phyloP scores from a whole-genome alignment of 2,329 filamentous ascomycete species.

The Aspergillus felis region DNA sequence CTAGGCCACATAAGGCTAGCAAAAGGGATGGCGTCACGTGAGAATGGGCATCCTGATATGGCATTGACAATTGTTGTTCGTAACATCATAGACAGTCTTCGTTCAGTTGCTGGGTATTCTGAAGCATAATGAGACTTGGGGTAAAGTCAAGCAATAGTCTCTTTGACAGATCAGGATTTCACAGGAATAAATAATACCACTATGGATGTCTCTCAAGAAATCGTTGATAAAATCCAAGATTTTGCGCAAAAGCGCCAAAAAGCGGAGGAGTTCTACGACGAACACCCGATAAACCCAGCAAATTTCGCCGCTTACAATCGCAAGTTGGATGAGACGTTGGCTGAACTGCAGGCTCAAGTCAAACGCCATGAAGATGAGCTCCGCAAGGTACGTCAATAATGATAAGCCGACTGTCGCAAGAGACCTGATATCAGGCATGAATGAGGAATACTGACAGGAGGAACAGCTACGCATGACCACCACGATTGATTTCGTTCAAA shows the following conservation, averaged over 20 bases:
- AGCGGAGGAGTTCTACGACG: constrained; percentile 29
- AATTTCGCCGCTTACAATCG: constrained; percentile 32
- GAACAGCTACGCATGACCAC: constrained; percentile 32
- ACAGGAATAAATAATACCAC: neutral
- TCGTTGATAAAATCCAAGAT: constrained; percentile 29
- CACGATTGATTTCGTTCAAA: constrained; percentile 27
- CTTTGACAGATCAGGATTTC: neutral
- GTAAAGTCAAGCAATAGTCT: neutral
- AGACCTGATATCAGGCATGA: neutral
- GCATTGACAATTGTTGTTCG: neutral
- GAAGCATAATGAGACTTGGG: neutral
- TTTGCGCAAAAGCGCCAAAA: constrained; percentile 33
- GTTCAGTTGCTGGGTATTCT: neutral
- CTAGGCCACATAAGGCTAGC: constrained; percentile 17
- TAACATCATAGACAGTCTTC: neutral
- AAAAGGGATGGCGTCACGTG: constrained; percentile 12
- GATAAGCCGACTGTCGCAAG: neutral
- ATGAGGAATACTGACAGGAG: constrained; percentile 10
- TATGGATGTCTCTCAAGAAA: constrained; percentile 33
- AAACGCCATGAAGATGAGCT: constrained; percentile 46
- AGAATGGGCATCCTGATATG: neutral
- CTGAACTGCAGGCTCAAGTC: constrained; percentile 58
- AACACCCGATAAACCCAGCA: constrained; percentile 24
- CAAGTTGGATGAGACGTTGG: constrained; percentile 61
- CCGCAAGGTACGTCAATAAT: constrained; percentile 35